Evolutionary conservation across 2,329 filamentous ascomycete genomes (phyloP).

Genomic region (Oidium heveae): DNA sequence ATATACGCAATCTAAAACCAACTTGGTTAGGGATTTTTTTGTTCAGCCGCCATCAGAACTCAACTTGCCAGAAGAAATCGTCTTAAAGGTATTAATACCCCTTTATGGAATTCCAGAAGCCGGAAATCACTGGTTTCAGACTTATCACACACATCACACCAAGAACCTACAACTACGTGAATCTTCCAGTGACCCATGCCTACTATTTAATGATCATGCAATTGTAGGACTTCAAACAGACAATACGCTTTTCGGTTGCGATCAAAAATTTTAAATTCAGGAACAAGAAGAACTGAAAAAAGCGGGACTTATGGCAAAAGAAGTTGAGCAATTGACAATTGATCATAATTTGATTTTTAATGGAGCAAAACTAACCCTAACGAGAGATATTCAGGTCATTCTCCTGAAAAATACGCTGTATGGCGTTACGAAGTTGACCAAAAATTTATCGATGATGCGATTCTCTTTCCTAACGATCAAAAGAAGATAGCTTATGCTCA

Average conservation of each 20-base stretch:
- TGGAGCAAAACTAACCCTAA: not conserved
- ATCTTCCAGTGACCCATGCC: conserved; percentile 1
- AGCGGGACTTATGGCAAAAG: not conserved
- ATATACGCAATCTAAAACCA: not conserved
- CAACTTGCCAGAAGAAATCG: not conserved
- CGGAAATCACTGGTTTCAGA: not conserved
- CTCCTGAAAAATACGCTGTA: no score
- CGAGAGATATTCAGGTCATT: no score
- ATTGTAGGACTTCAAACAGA: conserved; percentile 1
- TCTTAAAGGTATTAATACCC: not conserved
- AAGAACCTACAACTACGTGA: not conserved
- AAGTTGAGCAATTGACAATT: not conserved
- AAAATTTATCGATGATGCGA: no score
- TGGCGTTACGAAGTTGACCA: no score
- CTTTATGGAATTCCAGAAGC: not conserved
- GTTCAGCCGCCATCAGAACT: not conserved
- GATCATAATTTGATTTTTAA: not conserved
- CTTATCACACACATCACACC: not conserved
- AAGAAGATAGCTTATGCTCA: no score
- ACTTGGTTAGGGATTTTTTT: not conserved
- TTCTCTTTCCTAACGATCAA: no score
- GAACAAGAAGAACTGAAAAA: not conserved
- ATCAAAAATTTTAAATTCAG: not conserved
- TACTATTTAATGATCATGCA: not conserved
- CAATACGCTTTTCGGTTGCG: not conserved